Evolutionary conservation across 2,329 filamentous ascomycete genomes (phyloP).

Genomic region (Neoscytalidium dimidiatum): DNA sequence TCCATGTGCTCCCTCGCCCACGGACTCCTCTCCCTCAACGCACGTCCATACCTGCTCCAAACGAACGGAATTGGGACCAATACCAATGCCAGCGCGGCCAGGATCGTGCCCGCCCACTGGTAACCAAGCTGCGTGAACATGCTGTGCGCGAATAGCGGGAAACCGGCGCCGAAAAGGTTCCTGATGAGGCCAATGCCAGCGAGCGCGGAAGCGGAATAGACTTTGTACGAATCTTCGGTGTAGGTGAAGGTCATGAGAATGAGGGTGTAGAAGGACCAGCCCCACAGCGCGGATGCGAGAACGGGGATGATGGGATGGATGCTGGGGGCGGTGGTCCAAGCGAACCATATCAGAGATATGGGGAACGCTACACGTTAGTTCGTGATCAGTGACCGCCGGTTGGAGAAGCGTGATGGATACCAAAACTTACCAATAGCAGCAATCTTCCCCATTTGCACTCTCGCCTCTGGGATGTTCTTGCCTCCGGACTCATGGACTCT

Average conservation of each 20-base stretch:
- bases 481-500: slow-evolving; percentile 33
- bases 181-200: slow-evolving; percentile 43
- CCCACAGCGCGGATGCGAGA: slow-evolving; percentile 52
- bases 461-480: slow-evolving; percentile 45
- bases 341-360: slow-evolving; percentile 23
- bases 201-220: slow-evolving; percentile 44
- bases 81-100: slow-evolving; percentile 31
- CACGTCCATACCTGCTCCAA: slow-evolving; percentile 34
- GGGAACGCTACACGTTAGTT: slow-evolving; percentile 28
- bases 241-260: slow-evolving; percentile 54
- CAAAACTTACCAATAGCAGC: slow-evolving; percentile 40
- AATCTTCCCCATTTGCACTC: slow-evolving; percentile 43
- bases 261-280: slow-evolving; percentile 53
- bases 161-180: slow-evolving; percentile 39
- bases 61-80: slow-evolving; percentile 38
- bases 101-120: slow-evolving; percentile 32
- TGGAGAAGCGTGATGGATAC: neutral
- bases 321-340: slow-evolving; percentile 11
- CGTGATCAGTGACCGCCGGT: slow-evolving; percentile 24
- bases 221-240: slow-evolving; percentile 52
- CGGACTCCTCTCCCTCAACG: slow-evolving; percentile 38
- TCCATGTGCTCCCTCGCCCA: slow-evolving; percentile 42
- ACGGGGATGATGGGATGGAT: slow-evolving; percentile 48
- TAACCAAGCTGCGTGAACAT: slow-evolving; percentile 35
- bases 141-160: slow-evolving; percentile 34